phyloP scores from a whole-genome alignment of 2,329 filamentous ascomycete species.

The Cladophialophora chaetospira region DNA sequence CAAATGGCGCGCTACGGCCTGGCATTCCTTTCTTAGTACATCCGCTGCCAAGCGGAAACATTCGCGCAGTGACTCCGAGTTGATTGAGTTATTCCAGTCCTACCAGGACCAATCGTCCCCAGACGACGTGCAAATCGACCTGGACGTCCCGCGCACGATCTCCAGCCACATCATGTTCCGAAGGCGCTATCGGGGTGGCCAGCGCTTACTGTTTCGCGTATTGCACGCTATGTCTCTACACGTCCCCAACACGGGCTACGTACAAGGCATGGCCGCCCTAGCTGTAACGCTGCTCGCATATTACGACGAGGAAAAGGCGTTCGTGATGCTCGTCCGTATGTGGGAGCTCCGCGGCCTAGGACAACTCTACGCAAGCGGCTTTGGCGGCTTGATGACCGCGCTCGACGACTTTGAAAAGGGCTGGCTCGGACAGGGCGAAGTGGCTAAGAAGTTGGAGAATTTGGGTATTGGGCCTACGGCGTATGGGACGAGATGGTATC shows the following conservation, averaged over 20 bases:
- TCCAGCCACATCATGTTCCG: conserved; percentile 97
- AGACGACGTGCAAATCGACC: conserved; percentile 94
- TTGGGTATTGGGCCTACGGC: conserved; percentile 81
- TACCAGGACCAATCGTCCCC: conserved; percentile 74
- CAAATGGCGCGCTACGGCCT: conserved; percentile 87
- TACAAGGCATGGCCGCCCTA: conserved; percentile 95
- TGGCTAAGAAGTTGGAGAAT: conserved; percentile 75
- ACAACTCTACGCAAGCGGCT: conserved; percentile 79
- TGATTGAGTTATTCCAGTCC: conserved; percentile 71
- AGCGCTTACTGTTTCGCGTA: conserved; percentile 87
- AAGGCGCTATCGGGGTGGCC: conserved; percentile 84
- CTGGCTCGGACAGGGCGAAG: conserved; percentile 77
- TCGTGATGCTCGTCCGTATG: conserved; percentile 93
- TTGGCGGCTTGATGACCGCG: conserved; percentile 82
- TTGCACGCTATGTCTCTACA: conserved; percentile 90
- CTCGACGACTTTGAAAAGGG: conserved; percentile 79
- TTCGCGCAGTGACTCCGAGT: conserved; percentile 67
- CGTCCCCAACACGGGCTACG: conserved; percentile 88
- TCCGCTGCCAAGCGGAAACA: conserved; percentile 69
- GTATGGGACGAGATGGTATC: conserved; percentile 97
- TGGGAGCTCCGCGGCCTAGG: conserved; percentile 89
- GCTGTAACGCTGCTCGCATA: conserved; percentile 93
- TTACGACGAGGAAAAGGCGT: conserved; percentile 91
- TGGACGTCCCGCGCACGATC: conserved; percentile 94
- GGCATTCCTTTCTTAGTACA: conserved; percentile 86